Percentiles rank a stretch among this genome's conserved stretches.
phyloP scores from a whole-genome alignment of 2,329 filamentous ascomycete genomes.

The Fusarium metavorans region DNA sequence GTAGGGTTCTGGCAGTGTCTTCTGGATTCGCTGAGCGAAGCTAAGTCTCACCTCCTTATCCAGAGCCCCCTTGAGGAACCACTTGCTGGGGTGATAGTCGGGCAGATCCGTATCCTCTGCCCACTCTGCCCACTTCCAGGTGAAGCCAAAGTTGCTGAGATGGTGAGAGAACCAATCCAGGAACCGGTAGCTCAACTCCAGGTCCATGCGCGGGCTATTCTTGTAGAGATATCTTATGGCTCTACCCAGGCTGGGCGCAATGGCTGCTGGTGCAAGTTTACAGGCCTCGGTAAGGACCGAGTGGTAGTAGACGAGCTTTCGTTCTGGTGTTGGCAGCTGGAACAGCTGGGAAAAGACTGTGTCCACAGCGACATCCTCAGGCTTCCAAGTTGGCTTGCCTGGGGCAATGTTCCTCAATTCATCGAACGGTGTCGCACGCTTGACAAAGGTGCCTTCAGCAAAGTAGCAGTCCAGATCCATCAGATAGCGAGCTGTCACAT shows the following conservation, averaged over 20 bases:
- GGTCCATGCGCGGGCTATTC: constrained; percentile 83
- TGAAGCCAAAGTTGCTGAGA: constrained; percentile 98
- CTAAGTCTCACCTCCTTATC: constrained; percentile 98
- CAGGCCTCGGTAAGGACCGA: constrained; percentile 94
- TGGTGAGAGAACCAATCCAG: constrained; percentile 99
- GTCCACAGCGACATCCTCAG: constrained; percentile 97
- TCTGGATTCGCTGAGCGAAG: constrained; percentile 95
- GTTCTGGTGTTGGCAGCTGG: constrained; percentile 85
- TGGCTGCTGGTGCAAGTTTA: constrained; percentile 95
- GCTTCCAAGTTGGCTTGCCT: constrained; percentile 88
- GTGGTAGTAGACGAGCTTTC: constrained; percentile 97
- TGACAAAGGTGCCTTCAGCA: constrained; percentile 88
- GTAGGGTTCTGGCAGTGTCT: constrained; percentile 88
- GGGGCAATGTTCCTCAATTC: constrained; percentile 78
- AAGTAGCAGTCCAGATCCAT: constrained; percentile 98
- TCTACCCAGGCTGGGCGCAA: constrained; percentile 91
- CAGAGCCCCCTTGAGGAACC: constrained; percentile 89
- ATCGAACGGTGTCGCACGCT: constrained; percentile 93
- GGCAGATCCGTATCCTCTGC: constrained; percentile 84
- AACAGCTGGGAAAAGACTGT: constrained; percentile 96
- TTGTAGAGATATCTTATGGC: constrained; percentile 94
- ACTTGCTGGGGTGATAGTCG: constrained; percentile 86
- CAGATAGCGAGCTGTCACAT: constrained; percentile 85
- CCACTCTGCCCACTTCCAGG: constrained; percentile 99
- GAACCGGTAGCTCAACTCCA: constrained; percentile 88